Evolutionary conservation across 768 basidiomycete species (phyloP), one percentile per base, ranked within the genome.

Genomic region (Rhizopogon vinicolor): DNA sequence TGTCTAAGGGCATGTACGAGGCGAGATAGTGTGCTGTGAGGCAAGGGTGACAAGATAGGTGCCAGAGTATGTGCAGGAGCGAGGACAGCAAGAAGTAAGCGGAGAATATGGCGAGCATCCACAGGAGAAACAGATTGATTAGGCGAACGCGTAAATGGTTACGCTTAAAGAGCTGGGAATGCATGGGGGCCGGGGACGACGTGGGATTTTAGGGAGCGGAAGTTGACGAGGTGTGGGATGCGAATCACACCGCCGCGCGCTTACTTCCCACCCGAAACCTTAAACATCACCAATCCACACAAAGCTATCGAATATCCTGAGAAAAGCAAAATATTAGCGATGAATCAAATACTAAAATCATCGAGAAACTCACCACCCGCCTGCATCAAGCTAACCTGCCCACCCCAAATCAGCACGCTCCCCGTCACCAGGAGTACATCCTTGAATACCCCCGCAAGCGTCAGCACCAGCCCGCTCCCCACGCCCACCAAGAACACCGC

Each of bases 381-480:
- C 68, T 99, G 96, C 13, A 95, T 68, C 16, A 86, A 84, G 29
- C 91, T 89, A 64, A 99, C 85, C 12, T 71, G 68, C n/a, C 83
- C 80, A 41, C 89, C 85, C 65, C 96, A 96, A 54, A 96, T 74
- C 52, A 93, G 68, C 33, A 98, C 93, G 1, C 93, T 95, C 44
- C 93, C 93, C 7, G 84, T 80, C 71, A 99, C 93, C 57, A 98
- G 84, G 28, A 99, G 81, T 60, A 98, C 98, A 68, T 98, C 96
- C 90, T 95, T 95, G 74, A 94, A 87, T 25, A 98, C 94, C 14
- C 95, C 95, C 2, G 95, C 94, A 4, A 98, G 80, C 2, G 95
- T 98, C 60, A 98, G 76, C 18, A 97, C 84, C 56, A 98, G 77
- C 2, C 94, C 93, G 48, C 87, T 89, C 14, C 87, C 94, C 0